phyloP scores from a whole-genome alignment of 768 basidiomycete genomes.

The Rhizopogon roseolus region DNA sequence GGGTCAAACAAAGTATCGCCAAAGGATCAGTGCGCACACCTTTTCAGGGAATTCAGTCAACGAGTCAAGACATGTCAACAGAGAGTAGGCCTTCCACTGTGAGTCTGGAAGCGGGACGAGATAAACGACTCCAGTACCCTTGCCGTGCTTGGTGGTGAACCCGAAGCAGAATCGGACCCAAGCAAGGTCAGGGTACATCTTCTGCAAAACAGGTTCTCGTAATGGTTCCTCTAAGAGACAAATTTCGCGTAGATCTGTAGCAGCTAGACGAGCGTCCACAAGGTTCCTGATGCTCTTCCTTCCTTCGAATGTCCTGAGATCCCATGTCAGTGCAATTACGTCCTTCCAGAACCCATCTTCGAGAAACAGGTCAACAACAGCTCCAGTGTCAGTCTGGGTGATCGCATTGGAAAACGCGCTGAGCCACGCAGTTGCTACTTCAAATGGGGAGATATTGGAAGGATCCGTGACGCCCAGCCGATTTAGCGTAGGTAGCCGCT shows the following conservation, averaged over 20 bases:
- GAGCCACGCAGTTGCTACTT: conserved; percentile 22
- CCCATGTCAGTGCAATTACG: conserved; percentile 46
- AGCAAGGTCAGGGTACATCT: conserved; percentile 45
- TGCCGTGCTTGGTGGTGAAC: conserved; percentile 47
- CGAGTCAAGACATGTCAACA: conserved; percentile 58
- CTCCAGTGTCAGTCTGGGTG: conserved; percentile 8
- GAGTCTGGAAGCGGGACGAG: conserved; percentile 41
- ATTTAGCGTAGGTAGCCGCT: conserved; percentile 25
- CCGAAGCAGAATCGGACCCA: conserved; percentile 54
- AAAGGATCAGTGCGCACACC: conserved; percentile 8
- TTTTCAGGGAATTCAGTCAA: conserved; percentile 53
- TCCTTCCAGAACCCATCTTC: conserved; percentile 46
- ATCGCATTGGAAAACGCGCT: conserved; percentile 18
- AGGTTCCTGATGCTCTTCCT: conserved; percentile 32
- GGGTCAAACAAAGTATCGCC: neutral
- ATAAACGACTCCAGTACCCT: conserved; percentile 48
- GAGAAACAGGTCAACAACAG: conserved; percentile 23
- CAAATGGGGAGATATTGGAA: conserved; percentile 10
- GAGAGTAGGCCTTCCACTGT: conserved; percentile 54
- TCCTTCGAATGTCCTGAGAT: conserved; percentile 47
- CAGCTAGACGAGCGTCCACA: conserved; percentile 36
- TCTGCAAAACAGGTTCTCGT: conserved; percentile 29
- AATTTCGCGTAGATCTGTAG: too few relatives aligned
- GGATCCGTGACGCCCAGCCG: conserved; percentile 19
- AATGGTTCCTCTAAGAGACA: too few relatives aligned